These are phyloP conservation scores for Penicillium tannophilum DNA, from an alignment of 495 filamentous ascomycete species.

Conservation along the genomic window DNA sequence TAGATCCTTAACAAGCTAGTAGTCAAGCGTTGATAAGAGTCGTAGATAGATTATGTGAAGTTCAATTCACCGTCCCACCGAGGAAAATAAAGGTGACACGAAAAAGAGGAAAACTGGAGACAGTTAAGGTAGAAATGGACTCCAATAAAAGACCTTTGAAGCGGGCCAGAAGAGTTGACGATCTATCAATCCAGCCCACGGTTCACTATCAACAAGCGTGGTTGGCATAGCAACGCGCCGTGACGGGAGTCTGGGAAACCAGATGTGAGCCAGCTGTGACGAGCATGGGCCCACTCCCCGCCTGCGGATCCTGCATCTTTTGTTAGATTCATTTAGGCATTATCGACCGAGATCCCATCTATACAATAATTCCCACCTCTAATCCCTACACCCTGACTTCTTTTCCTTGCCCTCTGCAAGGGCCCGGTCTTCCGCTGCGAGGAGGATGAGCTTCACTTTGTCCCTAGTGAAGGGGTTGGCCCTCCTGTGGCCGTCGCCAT, in stretches of 20 bases:
- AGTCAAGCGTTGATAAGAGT: background rate
- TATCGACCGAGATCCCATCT: conserved; percentile 16
- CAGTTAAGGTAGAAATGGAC: conserved; percentile 27
- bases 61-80: conserved; percentile 2
- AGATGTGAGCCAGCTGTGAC: conserved; percentile 23
- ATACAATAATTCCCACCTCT: conserved; percentile 3
- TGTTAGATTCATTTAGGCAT: conserved; percentile 1
- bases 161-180: conserved; percentile 32
- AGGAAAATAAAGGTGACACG: conserved; percentile 12
- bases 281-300: conserved; percentile 23
- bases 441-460: conserved; percentile 11
- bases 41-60: conserved; percentile 5
- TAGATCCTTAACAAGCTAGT: conserved; percentile 26
- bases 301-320: conserved; percentile 14
- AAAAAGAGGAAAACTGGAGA: conserved; percentile 14
- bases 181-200: conserved; percentile 41
- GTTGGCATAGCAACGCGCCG: conserved; percentile 47
- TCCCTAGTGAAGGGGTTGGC: conserved; percentile 13
- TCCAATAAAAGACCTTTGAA: conserved; percentile 31
- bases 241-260: conserved; percentile 39
- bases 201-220: conserved; percentile 48
- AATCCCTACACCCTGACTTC: conserved; percentile 11
- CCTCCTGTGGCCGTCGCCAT: conserved; percentile 25
- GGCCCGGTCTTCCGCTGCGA: conserved; percentile 20
- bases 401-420: conserved; percentile 23